Percentiles rank a stretch among this genome's conserved stretches.
phyloP scores from a whole-genome alignment of 2,329 filamentous ascomycete genomes.

The Stachybotrys chartarum region DNA sequence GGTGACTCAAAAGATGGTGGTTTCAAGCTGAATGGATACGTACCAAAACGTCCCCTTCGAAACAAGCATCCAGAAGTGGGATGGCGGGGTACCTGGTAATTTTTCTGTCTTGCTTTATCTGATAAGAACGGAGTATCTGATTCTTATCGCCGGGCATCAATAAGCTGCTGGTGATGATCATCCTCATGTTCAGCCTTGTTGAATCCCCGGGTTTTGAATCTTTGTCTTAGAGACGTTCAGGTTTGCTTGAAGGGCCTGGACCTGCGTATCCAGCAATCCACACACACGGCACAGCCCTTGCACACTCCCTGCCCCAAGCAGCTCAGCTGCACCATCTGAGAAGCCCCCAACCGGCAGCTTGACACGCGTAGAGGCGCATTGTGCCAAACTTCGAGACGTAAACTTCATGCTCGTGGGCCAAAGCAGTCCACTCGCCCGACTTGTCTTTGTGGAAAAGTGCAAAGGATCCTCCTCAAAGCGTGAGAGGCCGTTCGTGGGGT shows the following conservation, averaged over 20 bases:
- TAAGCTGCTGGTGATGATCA: no score
- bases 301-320: slow-evolving; percentile 45
- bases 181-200: no score
- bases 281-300: no score
- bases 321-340: slow-evolving; percentile 48
- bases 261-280: no score
- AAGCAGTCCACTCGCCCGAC: background rate
- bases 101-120: background rate
- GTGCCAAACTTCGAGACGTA: slow-evolving; percentile 43
- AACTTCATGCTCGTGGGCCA: background rate
- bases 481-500: slow-evolving; percentile 47
- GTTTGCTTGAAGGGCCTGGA: no score
- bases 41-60: no score
- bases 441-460: slow-evolving; percentile 28
- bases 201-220: no score
- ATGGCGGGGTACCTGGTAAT: background rate
- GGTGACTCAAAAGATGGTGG: background rate
- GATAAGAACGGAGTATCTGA: background rate
- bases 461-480: slow-evolving; percentile 41
- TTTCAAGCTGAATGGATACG: no score
- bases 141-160: background rate
- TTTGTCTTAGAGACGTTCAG: no score
- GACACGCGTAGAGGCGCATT: background rate
- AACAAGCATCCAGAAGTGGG: background rate
- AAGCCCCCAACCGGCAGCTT: no score